These are phyloP conservation scores for Haplosporangium sp. DNA, from an alignment of 371 early-diverging fungal genomes.

Conservation along the genomic window DNA sequence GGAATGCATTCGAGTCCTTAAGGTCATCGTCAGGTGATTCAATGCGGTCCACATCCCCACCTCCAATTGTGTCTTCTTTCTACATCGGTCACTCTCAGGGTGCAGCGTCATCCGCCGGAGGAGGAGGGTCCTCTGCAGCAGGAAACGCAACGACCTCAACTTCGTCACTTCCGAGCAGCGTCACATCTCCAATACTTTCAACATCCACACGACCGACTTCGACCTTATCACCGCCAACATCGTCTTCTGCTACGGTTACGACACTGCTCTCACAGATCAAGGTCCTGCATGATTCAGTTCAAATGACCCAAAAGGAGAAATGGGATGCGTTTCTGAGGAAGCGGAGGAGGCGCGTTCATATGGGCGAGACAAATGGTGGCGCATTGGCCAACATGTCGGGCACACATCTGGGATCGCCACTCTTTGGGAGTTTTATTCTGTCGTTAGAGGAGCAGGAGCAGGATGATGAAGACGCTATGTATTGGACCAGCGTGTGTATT, in stretches of 20 bases:
- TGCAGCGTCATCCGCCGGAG: background rate
- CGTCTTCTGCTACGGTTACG: constrained; percentile 32
- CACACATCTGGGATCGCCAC: constrained; percentile 32
- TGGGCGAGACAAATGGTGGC: constrained; percentile 46
- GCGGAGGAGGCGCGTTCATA: constrained; percentile 37
- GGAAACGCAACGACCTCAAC: constrained; percentile 25
- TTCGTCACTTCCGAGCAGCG: constrained; percentile 21
- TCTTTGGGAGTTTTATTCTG: constrained; percentile 37
- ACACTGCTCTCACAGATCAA: constrained; percentile 53
- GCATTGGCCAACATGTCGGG: constrained; percentile 34
- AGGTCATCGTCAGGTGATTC: constrained; percentile 26
- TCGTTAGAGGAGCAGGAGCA: constrained; percentile 35
- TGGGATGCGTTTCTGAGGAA: constrained; percentile 52
- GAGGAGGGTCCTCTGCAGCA: constrained; percentile 5
- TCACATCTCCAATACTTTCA: constrained; percentile 43
- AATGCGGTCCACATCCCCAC: constrained; percentile 17
- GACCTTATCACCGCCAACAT: constrained; percentile 46
- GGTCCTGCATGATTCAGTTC: constrained; percentile 51
- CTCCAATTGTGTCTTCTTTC: constrained; percentile 17
- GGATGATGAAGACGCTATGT: constrained; percentile 49
- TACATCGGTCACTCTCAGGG: constrained; percentile 22
- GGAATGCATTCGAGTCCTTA: constrained; percentile 18
- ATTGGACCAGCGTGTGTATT: constrained; percentile 47
- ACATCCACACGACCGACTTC: constrained; percentile 45
- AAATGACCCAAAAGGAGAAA: constrained; percentile 51